A percentile compares a stretch with the other conserved stretches of the same genome.
Conservation (phyloP, 495 filamentous ascomycete species). For the Penicillium flavigenum region DNA sequence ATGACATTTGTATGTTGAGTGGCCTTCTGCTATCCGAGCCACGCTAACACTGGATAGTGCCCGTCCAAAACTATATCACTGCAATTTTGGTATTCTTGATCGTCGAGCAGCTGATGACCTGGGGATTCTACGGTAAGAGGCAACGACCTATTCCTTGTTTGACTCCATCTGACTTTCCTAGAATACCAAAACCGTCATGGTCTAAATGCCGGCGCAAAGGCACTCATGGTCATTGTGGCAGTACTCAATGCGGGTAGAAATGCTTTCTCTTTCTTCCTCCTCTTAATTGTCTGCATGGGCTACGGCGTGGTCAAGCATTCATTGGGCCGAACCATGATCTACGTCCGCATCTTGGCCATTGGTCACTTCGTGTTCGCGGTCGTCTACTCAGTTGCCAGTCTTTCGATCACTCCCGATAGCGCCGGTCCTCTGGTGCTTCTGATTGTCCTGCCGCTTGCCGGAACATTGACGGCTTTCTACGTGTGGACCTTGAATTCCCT, state of each 20-base stretch:
- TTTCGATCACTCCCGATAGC: constrained; percentile 76
- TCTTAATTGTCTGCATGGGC: constrained; percentile 99
- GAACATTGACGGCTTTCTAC: constrained; percentile 93
- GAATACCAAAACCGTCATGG: constrained; percentile 92
- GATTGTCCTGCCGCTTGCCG: constrained; percentile 89
- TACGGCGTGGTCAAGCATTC: constrained; percentile 96
- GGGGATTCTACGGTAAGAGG: constrained; percentile 78
- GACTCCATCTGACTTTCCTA: constrained; percentile 28
- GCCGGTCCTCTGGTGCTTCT: constrained; percentile 87
- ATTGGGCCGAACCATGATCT: constrained; percentile 92
- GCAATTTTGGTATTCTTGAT: constrained; percentile 94
- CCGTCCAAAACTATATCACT: constrained; percentile 99
- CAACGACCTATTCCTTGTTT: background rate
- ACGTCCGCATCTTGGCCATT: constrained; percentile 85
- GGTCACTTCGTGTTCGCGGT: constrained; percentile 94
- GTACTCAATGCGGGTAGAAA: constrained; percentile 91
- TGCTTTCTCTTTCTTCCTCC: constrained; percentile 97
- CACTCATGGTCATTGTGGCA: constrained; percentile 83
- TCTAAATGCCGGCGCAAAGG: constrained; percentile 73
- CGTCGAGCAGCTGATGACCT: constrained; percentile 95
- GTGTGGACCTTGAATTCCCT: constrained; percentile 98
- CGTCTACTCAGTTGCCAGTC: constrained; percentile 85
- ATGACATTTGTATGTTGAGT: constrained; percentile 72
- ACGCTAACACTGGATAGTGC: constrained; percentile 57
- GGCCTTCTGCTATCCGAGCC: background rate